Evolutionary conservation across 2,329 filamentous ascomycete genomes (phyloP), one percentile per base, ranked within the genome.

Genomic region (Fusarium acutatum): DNA sequence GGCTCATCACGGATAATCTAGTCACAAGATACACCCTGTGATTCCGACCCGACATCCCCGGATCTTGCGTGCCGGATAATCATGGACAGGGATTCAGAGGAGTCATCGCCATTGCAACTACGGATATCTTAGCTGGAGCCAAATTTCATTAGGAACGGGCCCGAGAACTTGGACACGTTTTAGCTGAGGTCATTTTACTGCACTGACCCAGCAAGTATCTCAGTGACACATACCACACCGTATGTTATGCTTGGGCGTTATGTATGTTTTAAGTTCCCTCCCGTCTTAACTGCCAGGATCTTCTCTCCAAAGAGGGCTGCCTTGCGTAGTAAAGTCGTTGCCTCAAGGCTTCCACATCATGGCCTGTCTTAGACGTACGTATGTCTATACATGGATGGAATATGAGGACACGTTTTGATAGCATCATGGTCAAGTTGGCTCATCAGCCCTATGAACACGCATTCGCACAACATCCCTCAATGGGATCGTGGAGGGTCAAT

Each of bases 21-120:
- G 69, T 53, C 52, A 66, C 40, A 37, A 59, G 40, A 64, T 57
- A 35, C 44, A 57, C 56, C 32, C 30, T 40, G 32, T 20, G 43
- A 67, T 62, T 30, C 57, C 43, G 56, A 44, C 32, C 52, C 43
- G 64, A 44, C 47, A 52, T 47, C 46, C 65, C 68, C 71, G 74
- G 68, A 71, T 75, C 64, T 63, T 64, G 59, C 54, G 49, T 77
- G 73, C 75, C 58, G 64, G 65, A 57, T 57, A 59, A 53, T 65
- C 32, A 67, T 57, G 26, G 57, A 67, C 69, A 72, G 58, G 69
- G 68, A 38, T 57, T 22, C 22, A 47, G 54, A 67, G 28, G 60
- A 66, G 71, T 72, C 67, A 65, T 72, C 38, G 63, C 49, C 32
- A 34, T 44, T 60, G 43, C n/a, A 49, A 59, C 35, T 38, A 66